Conservation (phyloP, 495 filamentous ascomycete genomes). For the Daldinia vernicosa region DNA sequence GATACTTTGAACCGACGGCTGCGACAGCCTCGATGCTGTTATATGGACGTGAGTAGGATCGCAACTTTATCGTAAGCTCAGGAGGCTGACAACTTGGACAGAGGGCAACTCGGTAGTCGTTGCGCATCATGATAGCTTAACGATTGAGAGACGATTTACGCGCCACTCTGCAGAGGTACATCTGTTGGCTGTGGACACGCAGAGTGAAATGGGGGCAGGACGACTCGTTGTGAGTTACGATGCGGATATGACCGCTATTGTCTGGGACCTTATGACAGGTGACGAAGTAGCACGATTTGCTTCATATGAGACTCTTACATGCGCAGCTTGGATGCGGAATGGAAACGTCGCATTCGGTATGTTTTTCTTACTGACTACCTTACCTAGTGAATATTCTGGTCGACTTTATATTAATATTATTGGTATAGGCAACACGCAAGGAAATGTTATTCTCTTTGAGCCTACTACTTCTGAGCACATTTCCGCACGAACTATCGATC, state of each 20-base stretch:
- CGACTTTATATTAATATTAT: slow-evolving; percentile 37
- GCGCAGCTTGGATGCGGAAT: slow-evolving; percentile 96
- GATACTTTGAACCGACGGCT: slow-evolving; percentile 81
- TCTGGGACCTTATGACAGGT: slow-evolving; percentile 95
- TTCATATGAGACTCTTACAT: slow-evolving; percentile 84
- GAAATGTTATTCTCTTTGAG: slow-evolving; percentile 94
- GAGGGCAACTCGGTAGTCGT: slow-evolving; percentile 79
- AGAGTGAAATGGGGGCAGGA: slow-evolving; percentile 86
- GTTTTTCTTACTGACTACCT: slow-evolving; percentile 23
- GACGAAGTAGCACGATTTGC: slow-evolving; percentile 89
- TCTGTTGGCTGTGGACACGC: slow-evolving; percentile 88
- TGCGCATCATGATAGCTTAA: slow-evolving; percentile 89
- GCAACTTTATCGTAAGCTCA: neutral
- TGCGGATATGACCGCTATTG: slow-evolving; percentile 87
- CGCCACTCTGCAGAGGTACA: slow-evolving; percentile 83
- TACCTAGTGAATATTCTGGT: slow-evolving; percentile 3
- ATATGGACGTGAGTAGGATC: slow-evolving; percentile 65
- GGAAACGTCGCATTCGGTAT: slow-evolving; percentile 96
- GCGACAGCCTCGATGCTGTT: slow-evolving; percentile 88
- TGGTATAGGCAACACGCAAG: slow-evolving; percentile 79
- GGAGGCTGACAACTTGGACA: slow-evolving; percentile 25
- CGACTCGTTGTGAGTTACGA: slow-evolving; percentile 93
- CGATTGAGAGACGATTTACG: slow-evolving; percentile 86
- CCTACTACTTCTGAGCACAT: slow-evolving; percentile 93
- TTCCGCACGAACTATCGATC: slow-evolving; percentile 89